A percentile compares a stretch with the other conserved stretches of the same genome.
These are phyloP conservation scores for Graphium sp. DNA, from an alignment of 2,329 filamentous ascomycete species.

Conservation along the genomic window DNA sequence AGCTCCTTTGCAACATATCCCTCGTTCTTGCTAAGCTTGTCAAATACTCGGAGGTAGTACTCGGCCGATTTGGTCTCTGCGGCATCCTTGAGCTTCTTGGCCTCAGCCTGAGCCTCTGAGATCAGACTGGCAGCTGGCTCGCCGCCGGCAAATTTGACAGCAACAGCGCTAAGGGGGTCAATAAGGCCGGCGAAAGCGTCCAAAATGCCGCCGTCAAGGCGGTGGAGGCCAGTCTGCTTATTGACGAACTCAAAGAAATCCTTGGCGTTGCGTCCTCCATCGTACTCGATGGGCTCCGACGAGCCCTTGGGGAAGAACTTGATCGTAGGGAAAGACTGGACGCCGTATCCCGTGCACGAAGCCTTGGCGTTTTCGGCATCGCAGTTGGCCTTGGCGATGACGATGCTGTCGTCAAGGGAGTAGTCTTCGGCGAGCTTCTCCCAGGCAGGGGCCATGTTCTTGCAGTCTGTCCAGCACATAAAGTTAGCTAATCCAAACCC, in stretches of 20 bases:
- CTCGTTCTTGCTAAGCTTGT: slow-evolving; percentile 65
- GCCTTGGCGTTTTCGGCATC: slow-evolving; percentile 75
- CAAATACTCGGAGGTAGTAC: slow-evolving; percentile 86
- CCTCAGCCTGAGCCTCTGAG: slow-evolving; percentile 62
- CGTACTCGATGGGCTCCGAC: slow-evolving; percentile 54
- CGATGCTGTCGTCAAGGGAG: slow-evolving; percentile 55
- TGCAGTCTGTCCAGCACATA: slow-evolving; percentile 63
- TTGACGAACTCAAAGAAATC: slow-evolving; percentile 74
- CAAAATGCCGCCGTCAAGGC: slow-evolving; percentile 63
- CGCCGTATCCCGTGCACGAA: slow-evolving; percentile 56
- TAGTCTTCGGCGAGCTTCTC: slow-evolving; percentile 76
- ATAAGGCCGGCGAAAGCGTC: slow-evolving; percentile 70
- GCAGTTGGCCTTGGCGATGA: slow-evolving; percentile 91
- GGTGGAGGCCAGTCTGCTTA: slow-evolving; percentile 75
- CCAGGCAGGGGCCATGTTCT: slow-evolving; percentile 79
- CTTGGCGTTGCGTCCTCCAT: slow-evolving; percentile 58
- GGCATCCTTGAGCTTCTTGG: slow-evolving; percentile 43
- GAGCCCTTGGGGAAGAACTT: slow-evolving; percentile 90
- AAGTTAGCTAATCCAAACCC: no score
- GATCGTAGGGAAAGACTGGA: slow-evolving; percentile 87
- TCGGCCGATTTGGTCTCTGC: slow-evolving; percentile 62
- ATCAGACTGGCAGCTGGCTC: slow-evolving; percentile 47
- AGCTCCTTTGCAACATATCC: slow-evolving; percentile 77
- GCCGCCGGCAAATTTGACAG: slow-evolving; percentile 34
- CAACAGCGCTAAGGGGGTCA: slow-evolving; percentile 57